Base-by-base conservation (phyloP, 1,284 basidiomycete species). In the Kwoniella shivajii region DNA sequence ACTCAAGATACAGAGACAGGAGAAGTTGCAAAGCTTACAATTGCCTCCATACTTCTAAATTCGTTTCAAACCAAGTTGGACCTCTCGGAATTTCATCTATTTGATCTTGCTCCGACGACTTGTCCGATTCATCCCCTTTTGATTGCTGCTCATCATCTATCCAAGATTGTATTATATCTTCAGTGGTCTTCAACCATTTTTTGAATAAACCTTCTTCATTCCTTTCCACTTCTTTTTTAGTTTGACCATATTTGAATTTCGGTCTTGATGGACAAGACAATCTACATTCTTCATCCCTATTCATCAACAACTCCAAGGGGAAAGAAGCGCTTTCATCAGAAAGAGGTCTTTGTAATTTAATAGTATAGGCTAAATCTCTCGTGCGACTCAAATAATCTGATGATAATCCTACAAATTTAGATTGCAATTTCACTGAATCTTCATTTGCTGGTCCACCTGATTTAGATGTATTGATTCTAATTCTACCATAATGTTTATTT, bases 21-120 rank as follows among this genome's bases (percentile, higher is more conserved):
- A 20, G 1, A 37, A 33, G 14, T n/a, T n/a, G n/a, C n/a, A n/a
- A n/a, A 55, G 64, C 72, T 66, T 51, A 71, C 85, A 94, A 77
- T 78, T 95, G 92, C 61, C 92, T 80, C 91, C 91, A 95, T 6
- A 95, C 92, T 73, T 94, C 89, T 24, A 94, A 71, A 74, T 95
- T 95, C 30, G 89, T 84, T 75, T 95, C 92, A 73, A 86, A 95
- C 71, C 88, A 87, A 0, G 88, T 87, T 6, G 73, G 71, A 44
- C 73, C 69, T 38, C 69, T 63, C 3, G 69, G 66, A 54, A 54
- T 52, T 33, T 46, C 49, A 14, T 58, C 37, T 44, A 66, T 46
- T 30, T 46, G 51, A n/a, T 57, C 31, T 45, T 65, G 47, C 5
- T 70, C 65, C 50, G 58, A 47, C 61, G 47, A 39, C 24, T 54